A percentile compares a stretch with the other conserved stretches of the same genome.
Evolutionary conservation across 2,329 filamentous ascomycete species (phyloP).

Genomic region (Paraphaeosphaeria minitans): DNA sequence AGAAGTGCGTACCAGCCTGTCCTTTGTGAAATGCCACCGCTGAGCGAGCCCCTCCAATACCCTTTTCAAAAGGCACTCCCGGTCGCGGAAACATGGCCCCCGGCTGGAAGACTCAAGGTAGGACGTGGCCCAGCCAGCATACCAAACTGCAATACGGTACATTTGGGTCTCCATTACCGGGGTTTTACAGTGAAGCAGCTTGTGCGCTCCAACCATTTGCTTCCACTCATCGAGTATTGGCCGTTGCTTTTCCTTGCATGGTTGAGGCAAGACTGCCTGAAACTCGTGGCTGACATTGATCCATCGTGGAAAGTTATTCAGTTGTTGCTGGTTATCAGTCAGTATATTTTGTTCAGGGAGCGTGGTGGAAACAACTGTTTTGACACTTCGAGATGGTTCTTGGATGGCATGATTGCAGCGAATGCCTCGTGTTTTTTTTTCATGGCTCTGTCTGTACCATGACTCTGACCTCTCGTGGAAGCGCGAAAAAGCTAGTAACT

Average conservation of each 20-base stretch:
- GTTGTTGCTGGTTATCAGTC: too few relatives aligned
- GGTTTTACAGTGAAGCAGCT: too few relatives aligned
- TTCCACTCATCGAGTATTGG: too few relatives aligned
- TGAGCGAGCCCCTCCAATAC: background rate
- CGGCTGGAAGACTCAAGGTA: too few relatives aligned
- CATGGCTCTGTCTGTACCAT: background rate
- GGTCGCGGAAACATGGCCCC: too few relatives aligned
- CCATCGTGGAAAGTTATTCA: background rate
- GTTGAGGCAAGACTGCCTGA: too few relatives aligned
- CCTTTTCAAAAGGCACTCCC: background rate
- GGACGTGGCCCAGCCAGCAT: too few relatives aligned
- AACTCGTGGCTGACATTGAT: background rate
- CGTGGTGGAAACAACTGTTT: background rate
- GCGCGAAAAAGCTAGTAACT: too few relatives aligned
- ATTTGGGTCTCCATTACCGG: too few relatives aligned
- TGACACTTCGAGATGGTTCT: background rate
- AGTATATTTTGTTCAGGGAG: background rate
- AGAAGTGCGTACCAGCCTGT: background rate
- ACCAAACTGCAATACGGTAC: too few relatives aligned
- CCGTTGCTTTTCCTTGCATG: too few relatives aligned
- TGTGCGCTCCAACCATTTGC: too few relatives aligned
- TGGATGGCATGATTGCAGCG: background rate
- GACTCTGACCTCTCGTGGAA: background rate
- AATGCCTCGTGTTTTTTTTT: background rate
- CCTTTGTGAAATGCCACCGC: background rate